Percentiles rank a stretch among this genome's conserved stretches.
phyloP scores from a whole-genome alignment of 495 filamentous ascomycete species.

The Letharia lupina region DNA sequence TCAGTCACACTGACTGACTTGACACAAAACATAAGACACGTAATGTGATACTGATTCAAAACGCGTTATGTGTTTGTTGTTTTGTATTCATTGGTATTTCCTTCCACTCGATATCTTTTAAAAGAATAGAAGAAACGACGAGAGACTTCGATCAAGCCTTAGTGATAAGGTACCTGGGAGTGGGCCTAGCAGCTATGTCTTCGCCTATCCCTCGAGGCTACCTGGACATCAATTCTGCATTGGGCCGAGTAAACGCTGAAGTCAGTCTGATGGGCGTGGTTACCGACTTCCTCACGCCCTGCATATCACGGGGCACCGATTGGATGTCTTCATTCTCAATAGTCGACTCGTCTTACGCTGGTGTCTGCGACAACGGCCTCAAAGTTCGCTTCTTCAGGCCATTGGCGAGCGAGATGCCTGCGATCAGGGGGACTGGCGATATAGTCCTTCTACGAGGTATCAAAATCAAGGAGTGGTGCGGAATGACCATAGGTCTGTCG shows the following conservation, averaged over 20 bases:
- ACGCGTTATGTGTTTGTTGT: not conserved
- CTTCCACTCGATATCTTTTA: not conserved
- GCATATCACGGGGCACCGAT: conserved; percentile 29
- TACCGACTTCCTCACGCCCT: conserved; percentile 34
- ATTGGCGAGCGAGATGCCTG: conserved; percentile 33
- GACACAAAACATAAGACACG: not conserved
- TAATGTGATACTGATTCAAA: not conserved
- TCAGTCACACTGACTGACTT: not conserved
- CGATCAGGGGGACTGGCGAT: conserved; percentile 35
- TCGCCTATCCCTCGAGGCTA: conserved; percentile 26
- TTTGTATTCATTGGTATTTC: no score
- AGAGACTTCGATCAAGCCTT: not conserved
- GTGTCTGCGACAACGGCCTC: conserved; percentile 35
- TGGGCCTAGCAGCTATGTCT: conserved; percentile 15
- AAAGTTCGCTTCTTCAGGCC: conserved; percentile 45
- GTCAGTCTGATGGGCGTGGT: conserved; percentile 43
- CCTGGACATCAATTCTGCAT: conserved; percentile 34
- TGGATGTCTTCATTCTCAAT: conserved; percentile 43
- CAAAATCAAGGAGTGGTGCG: conserved; percentile 30
- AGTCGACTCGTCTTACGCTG: conserved; percentile 34
- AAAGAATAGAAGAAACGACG: not conserved
- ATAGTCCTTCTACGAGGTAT: conserved; percentile 40
- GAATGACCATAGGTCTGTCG: conserved; percentile 26
- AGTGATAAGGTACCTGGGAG: not conserved
- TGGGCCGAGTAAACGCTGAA: conserved; percentile 22